A percentile compares a stretch with the other conserved stretches of the same genome.
Conservation (phyloP, 768 basidiomycete genomes). For the Leccinum boreale region DNA sequence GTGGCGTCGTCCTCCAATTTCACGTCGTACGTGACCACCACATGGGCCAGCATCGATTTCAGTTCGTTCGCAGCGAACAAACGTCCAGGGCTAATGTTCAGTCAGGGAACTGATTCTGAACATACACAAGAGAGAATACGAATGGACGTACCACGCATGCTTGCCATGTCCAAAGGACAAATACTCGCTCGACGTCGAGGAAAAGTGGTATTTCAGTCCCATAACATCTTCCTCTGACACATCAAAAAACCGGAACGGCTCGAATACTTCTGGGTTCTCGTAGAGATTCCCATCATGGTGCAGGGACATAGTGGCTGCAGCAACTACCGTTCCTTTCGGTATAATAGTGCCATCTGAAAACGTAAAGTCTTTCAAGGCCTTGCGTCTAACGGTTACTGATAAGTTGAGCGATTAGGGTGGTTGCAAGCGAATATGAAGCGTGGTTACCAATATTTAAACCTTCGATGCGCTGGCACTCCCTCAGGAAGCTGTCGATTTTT, state of each 20-base stretch:
- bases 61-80: constrained; percentile 44
- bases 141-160: background rate
- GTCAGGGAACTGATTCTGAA: background rate
- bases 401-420: background rate
- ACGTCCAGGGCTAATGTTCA: constrained; percentile 20
- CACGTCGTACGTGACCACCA: constrained; percentile 33
- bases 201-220: background rate
- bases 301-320: background rate
- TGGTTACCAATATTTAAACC: background rate
- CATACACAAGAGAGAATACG: background rate
- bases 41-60: constrained; percentile 45
- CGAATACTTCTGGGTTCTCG: background rate
- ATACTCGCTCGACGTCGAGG: background rate
- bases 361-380: background rate
- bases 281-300: background rate
- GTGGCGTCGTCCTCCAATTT: constrained; percentile 7
- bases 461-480: background rate
- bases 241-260: background rate
- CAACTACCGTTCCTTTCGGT: background rate
- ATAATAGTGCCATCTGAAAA: background rate
- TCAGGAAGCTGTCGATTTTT: background rate
- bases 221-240: background rate
- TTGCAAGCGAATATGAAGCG: background rate
- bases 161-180: background rate
- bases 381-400: background rate